A percentile compares a stretch with the other conserved stretches of the same genome.
These are phyloP conservation scores for Diutina siamensis DNA, from an alignment of 1,139 yeast genomes.

Conservation along the genomic window DNA sequence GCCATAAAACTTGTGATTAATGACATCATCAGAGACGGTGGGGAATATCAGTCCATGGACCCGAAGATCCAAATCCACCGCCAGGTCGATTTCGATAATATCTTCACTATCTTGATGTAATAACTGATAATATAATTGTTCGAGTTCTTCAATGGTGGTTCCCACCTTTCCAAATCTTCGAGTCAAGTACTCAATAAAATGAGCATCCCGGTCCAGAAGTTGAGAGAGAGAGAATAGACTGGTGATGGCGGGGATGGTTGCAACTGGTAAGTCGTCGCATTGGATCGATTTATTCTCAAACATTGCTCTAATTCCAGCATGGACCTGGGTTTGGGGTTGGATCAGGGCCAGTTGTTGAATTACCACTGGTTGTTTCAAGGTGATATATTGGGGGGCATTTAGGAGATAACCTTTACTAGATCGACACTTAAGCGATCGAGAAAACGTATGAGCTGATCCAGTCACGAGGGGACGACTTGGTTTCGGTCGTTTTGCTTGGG, in stretches of 20 bases:
- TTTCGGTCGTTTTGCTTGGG: slow-evolving; percentile 8
- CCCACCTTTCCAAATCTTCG: slow-evolving; percentile 10
- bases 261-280: not conserved
- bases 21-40: slow-evolving; percentile 16
- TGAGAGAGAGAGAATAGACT: not conserved
- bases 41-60: slow-evolving; percentile 18
- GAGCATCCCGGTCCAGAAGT: slow-evolving; percentile 15
- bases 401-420: slow-evolving; percentile 39
- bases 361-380: not conserved
- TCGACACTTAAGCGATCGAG: slow-evolving; percentile 33
- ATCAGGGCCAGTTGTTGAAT: slow-evolving; percentile 5
- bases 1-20: not conserved
- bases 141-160: slow-evolving; percentile 25
- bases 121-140: slow-evolving; percentile 32
- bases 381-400: slow-evolving; percentile 28
- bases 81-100: slow-evolving; percentile 23
- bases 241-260: not conserved
- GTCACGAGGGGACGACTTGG: slow-evolving; percentile 20
- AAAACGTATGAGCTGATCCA: slow-evolving; percentile 36
- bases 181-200: slow-evolving; percentile 21
- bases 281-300: not conserved
- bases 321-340: slow-evolving; percentile 1
- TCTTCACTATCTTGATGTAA: slow-evolving; percentile 10
- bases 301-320: not conserved
- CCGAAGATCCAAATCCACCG: slow-evolving; percentile 16